Conservation (phyloP, 2,329 filamentous ascomycete genomes). For the Cladosporium sp. region DNA sequence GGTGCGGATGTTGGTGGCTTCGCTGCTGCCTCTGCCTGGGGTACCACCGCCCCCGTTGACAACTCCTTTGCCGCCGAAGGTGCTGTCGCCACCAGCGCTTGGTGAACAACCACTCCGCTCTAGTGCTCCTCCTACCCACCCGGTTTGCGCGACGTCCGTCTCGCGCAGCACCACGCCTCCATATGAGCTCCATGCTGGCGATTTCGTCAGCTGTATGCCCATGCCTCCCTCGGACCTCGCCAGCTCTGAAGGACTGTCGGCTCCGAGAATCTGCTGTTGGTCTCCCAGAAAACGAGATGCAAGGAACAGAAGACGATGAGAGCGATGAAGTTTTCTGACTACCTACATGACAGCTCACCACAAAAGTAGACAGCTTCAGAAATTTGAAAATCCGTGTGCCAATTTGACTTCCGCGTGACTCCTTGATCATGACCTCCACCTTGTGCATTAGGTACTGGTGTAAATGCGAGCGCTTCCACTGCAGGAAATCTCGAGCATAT, state of each 20-base stretch:
- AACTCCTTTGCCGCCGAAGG: neutral
- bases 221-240: neutral
- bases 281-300: neutral
- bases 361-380: neutral
- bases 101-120: neutral
- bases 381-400: neutral
- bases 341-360: neutral
- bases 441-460: neutral
- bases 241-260: neutral
- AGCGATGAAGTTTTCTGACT: neutral
- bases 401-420: neutral
- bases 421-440: neutral
- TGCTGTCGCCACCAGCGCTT: slow-evolving; percentile 9
- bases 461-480: neutral
- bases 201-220: neutral
- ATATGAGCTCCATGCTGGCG: neutral
- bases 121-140: neutral
- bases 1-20: slow-evolving; percentile 20
- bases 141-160: neutral
- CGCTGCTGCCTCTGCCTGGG: slow-evolving; percentile 24
- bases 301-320: neutral
- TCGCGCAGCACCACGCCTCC: neutral
- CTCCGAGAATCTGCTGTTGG: neutral
- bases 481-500: neutral
- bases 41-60: slow-evolving; percentile 16